Evolutionary conservation across 345 rosid species (phyloP).

Genomic region (Populus euphratica): DNA sequence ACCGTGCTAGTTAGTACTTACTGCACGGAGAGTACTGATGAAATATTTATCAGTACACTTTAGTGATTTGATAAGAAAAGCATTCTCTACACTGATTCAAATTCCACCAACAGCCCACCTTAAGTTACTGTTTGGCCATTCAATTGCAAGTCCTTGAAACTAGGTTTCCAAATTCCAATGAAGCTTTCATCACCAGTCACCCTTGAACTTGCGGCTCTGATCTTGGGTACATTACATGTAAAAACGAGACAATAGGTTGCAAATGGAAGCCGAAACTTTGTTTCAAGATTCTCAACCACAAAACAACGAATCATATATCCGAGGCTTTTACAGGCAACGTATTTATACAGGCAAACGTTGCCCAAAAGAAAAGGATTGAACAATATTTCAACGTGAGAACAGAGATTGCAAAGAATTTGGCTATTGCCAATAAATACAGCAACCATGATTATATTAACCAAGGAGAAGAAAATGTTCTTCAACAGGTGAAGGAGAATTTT

Average conservation of each 20-base stretch:
- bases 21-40: too few relatives aligned
- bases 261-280: background rate
- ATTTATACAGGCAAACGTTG: too few relatives aligned
- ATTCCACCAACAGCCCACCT: background rate
- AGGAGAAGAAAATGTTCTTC: background rate
- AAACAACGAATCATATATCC: background rate
- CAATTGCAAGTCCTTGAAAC: background rate
- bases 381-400: background rate
- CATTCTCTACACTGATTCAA: background rate
- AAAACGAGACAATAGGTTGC: background rate
- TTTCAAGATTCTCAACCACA: background rate
- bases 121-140: background rate
- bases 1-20: too few relatives aligned
- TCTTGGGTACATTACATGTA: background rate
- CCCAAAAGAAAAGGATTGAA: background rate
- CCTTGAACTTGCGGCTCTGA: background rate
- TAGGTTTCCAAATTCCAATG: background rate
- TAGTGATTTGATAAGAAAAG: background rate
- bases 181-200: background rate
- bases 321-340: background rate
- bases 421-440: background rate
- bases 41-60: background rate
- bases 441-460: background rate
- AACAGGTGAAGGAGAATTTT: too few relatives aligned
- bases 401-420: background rate